Evolutionary conservation across 371 early-diverging fungal genomes (phyloP).

Genomic region (Thermomucor indicae-seudaticae): DNA sequence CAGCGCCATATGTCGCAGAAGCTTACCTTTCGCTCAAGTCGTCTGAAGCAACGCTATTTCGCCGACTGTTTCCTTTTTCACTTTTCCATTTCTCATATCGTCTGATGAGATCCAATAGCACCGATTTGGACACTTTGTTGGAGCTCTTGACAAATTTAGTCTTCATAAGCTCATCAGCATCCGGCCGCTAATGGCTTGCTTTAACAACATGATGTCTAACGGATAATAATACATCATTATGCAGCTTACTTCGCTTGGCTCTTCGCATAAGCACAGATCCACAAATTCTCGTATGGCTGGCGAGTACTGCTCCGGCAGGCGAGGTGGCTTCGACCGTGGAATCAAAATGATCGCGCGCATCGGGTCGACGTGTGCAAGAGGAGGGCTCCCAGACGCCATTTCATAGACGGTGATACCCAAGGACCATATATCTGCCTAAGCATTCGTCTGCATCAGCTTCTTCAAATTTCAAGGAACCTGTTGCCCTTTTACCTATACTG

Average conservation of each 20-base stretch:
- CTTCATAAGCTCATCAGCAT: constrained; percentile 56
- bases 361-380: constrained; percentile 89
- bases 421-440: constrained; percentile 85
- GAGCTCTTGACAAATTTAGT: constrained; percentile 53
- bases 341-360: constrained; percentile 88
- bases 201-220: not conserved
- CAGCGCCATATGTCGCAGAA: not conserved
- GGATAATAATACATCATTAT: not conserved
- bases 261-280: constrained; percentile 78
- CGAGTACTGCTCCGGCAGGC: constrained; percentile 71
- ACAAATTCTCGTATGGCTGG: constrained; percentile 88
- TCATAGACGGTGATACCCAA: constrained; percentile 97
- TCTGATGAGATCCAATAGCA: constrained; percentile 46
- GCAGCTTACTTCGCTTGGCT: constrained; percentile 70
- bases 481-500: constrained; percentile 4
- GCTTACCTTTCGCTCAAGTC: constrained; percentile 40
- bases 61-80: constrained; percentile 32
- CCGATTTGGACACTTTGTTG: constrained; percentile 37
- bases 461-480: not conserved
- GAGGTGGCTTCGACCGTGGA: constrained; percentile 70
- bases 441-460: not conserved
- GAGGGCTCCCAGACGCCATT: constrained; percentile 93
- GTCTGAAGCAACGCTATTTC: constrained; percentile 38
- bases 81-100: constrained; percentile 50
- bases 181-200: constrained; percentile 39